Conservation (phyloP, 352 stramenopile species). For the Pythium diclinum region DNA sequence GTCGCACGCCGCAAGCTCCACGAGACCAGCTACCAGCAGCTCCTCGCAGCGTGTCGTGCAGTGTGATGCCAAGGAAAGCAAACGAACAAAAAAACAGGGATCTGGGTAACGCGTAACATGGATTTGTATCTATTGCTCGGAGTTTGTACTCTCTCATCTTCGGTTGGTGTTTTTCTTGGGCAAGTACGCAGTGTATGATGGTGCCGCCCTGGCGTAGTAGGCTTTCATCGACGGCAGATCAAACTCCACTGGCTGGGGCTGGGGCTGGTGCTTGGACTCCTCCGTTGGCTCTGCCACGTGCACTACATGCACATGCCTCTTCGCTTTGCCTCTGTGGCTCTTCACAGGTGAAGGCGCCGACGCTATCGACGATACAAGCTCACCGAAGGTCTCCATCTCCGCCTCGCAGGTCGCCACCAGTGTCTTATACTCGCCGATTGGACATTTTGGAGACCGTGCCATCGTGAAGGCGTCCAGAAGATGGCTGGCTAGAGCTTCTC, state of each 20-base stretch:
- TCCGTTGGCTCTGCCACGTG: background rate
- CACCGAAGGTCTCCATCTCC: constrained; percentile 39
- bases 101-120: background rate
- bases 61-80: constrained; percentile 12
- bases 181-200: constrained; percentile 61
- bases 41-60: constrained; percentile 38
- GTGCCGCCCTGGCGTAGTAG: constrained; percentile 57
- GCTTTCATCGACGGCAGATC: constrained; percentile 72
- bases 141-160: constrained; percentile 2
- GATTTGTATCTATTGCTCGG: background rate
- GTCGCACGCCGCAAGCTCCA: constrained; percentile 66
- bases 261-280: background rate
- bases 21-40: constrained; percentile 58
- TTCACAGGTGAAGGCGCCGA: constrained; percentile 15
- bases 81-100: background rate
- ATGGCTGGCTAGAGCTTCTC: constrained; percentile 38
- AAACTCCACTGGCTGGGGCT: constrained; percentile 23
- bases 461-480: constrained; percentile 43
- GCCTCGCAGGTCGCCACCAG: constrained; percentile 41
- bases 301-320: background rate
- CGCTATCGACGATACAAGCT: constrained; percentile 33
- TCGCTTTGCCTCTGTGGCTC: background rate
- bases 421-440: constrained; percentile 45
- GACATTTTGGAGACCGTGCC: constrained; percentile 28
- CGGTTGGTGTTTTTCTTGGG: constrained; percentile 8